These are phyloP conservation scores for Amoebophrya sp. DNA, from an alignment of 169 alveolate genomes.

Conservation along the genomic window DNA sequence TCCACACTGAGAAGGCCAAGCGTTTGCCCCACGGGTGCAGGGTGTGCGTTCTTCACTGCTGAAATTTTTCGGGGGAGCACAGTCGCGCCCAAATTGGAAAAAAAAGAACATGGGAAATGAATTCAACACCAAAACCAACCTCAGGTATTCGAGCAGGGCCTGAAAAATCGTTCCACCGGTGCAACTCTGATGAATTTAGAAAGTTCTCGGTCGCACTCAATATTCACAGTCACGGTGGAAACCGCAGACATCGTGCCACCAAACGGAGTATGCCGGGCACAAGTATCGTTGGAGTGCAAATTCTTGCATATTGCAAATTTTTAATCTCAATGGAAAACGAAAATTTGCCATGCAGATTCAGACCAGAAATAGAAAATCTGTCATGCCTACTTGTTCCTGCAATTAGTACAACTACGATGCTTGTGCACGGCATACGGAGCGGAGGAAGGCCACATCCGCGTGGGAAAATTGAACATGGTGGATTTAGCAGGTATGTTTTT, in stretches of 20 bases:
- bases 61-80: background rate
- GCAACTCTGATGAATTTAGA: conserved; percentile 75
- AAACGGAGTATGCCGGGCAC: too few relatives aligned
- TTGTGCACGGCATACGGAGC: too few relatives aligned
- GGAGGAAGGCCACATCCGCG: conserved; percentile 50
- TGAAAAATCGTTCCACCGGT: conserved; percentile 66
- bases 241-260: conserved; percentile 48
- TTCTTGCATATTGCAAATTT: too few relatives aligned
- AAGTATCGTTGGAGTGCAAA: too few relatives aligned
- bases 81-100: conserved; percentile 26
- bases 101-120: too few relatives aligned
- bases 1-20: background rate
- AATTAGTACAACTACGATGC: too few relatives aligned
- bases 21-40: background rate
- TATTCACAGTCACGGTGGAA: conserved; percentile 76
- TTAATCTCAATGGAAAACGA: too few relatives aligned
- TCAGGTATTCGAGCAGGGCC: conserved; percentile 40
- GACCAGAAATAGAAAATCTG: conserved; percentile 53
- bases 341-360: too few relatives aligned
- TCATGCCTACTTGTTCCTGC: conserved; percentile 53
- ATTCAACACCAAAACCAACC: too few relatives aligned
- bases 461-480: conserved; percentile 81
- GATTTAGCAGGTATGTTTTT: conserved; percentile 82
- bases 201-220: conserved; percentile 79
- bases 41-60: background rate